phyloP scores from a whole-genome alignment of 768 basidiomycete genomes.

The Amanita exitialis region DNA sequence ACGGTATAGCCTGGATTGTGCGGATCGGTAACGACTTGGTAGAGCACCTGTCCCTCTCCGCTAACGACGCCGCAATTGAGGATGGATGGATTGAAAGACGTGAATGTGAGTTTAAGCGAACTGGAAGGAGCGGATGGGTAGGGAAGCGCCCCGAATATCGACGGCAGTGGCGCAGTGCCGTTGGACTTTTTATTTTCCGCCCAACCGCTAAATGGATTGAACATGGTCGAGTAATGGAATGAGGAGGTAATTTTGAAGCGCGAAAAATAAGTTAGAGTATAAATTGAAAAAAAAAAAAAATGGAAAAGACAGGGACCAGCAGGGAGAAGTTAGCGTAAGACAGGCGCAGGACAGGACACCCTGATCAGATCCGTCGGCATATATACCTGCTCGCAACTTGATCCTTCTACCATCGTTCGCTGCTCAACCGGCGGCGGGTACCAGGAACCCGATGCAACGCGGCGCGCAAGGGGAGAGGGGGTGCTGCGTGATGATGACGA shows the following conservation, averaged over 20 bases:
- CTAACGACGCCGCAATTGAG: conserved; percentile 47
- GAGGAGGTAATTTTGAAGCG: background rate
- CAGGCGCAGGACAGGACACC: background rate
- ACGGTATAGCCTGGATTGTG: conserved; percentile 42
- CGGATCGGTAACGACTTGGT: conserved; percentile 39
- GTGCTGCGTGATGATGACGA: background rate
- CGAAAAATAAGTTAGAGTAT: conserved; percentile 4
- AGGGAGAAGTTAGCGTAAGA: background rate
- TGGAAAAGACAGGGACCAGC: background rate
- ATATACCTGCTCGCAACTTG: too few species aligned
- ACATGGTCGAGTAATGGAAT: conserved; percentile 17
- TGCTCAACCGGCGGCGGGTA: too few species aligned
- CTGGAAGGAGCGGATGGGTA: conserved; percentile 28
- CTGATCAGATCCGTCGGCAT: background rate
- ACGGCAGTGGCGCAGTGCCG: conserved; percentile 25
- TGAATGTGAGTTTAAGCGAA: conserved; percentile 31
- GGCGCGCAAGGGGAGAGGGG: background rate
- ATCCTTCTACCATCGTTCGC: too few species aligned
- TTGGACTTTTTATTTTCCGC: conserved; percentile 17
- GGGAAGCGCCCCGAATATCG: conserved; percentile 56
- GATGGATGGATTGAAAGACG: conserved; percentile 37
- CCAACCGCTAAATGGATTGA: conserved; percentile 32
- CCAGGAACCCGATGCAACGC: too few species aligned
- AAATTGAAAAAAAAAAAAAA: background rate
- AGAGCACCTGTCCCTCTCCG: conserved; percentile 35